phyloP scores from a whole-genome alignment of 192 early-diverging fungal genomes.

The Mortierella alpina region DNA sequence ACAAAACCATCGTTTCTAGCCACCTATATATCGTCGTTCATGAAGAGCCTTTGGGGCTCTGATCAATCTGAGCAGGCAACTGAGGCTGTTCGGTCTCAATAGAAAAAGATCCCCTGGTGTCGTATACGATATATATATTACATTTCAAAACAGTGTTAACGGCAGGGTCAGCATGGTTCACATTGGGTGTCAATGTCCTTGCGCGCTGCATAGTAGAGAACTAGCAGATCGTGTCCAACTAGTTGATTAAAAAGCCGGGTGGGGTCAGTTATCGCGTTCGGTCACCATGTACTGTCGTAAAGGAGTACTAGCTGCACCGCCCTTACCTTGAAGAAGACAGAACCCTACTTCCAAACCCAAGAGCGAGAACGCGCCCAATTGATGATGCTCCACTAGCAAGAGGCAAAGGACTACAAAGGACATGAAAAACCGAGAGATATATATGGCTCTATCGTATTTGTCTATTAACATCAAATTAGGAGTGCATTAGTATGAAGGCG shows the following conservation, averaged over 20 bases:
- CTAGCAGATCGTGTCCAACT: constrained; percentile 36
- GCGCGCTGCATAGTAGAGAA: constrained; percentile 39
- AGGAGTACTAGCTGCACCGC: background rate
- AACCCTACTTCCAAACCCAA: constrained; percentile 35
- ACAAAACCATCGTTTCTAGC: no score
- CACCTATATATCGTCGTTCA: no score
- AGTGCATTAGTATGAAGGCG: background rate
- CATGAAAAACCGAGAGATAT: constrained; percentile 32
- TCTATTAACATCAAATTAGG: constrained; percentile 2
- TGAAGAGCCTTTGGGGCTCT: no score
- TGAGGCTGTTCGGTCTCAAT: no score
- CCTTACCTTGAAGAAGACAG: constrained; percentile 35
- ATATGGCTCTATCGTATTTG: constrained; percentile 37
- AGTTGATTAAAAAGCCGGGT: background rate
- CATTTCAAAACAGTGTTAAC: no score
- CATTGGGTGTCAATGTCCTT: constrained; percentile 20
- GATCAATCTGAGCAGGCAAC: no score
- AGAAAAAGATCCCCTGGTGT: no score
- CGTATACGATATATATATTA: no score
- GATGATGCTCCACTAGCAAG: constrained; percentile 30
- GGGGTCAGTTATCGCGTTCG: background rate
- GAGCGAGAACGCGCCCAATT: constrained; percentile 21
- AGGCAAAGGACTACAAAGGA: constrained; percentile 29
- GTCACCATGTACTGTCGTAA: background rate
- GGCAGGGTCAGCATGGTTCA: background rate